A percentile compares a stretch with the other conserved stretches of the same genome.
These are phyloP conservation scores for Penicillium janthinellum DNA, from an alignment of 2,329 filamentous ascomycete genomes.

Conservation along the genomic window DNA sequence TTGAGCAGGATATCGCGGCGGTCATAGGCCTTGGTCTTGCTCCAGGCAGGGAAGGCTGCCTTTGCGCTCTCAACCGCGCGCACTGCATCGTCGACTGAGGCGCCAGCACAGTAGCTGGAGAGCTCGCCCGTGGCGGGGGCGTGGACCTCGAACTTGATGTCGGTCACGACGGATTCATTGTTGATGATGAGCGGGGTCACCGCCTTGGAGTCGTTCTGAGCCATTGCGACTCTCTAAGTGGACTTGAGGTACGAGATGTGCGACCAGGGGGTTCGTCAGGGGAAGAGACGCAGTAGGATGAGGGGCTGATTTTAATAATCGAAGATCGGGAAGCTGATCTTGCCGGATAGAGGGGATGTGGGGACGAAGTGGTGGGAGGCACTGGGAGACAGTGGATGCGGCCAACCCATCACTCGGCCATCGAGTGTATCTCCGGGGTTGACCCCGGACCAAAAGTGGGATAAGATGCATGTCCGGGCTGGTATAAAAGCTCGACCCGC, in stretches of 20 bases:
- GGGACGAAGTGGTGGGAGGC: background rate
- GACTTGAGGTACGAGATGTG: background rate
- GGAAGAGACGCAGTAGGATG: background rate
- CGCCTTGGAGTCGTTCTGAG: conserved; percentile 16
- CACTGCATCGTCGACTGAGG: conserved; percentile 57
- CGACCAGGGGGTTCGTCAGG: background rate
- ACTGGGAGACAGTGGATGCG: background rate
- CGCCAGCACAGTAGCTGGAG: conserved; percentile 58
- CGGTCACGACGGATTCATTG: conserved; percentile 45
- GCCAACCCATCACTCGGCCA: background rate
- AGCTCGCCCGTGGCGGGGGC: conserved; percentile 58
- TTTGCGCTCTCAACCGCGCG: conserved; percentile 63
- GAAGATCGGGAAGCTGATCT: background rate
- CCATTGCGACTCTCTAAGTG: conserved; percentile 11
- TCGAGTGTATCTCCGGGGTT: conserved; percentile 3
- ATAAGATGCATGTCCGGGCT: background rate
- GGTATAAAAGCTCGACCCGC: background rate
- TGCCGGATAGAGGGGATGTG: conserved; percentile 4
- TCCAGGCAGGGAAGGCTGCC: conserved; percentile 71
- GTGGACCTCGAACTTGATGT: conserved; percentile 52
- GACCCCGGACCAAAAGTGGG: background rate
- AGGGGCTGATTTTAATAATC: conserved; percentile 6
- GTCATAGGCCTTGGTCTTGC: conserved; percentile 58
- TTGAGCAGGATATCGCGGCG: conserved; percentile 67
- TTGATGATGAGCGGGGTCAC: conserved; percentile 47